Base-by-base conservation (phyloP, 2,329 filamentous ascomycete genomes). In the Alternaria alternata region DNA sequence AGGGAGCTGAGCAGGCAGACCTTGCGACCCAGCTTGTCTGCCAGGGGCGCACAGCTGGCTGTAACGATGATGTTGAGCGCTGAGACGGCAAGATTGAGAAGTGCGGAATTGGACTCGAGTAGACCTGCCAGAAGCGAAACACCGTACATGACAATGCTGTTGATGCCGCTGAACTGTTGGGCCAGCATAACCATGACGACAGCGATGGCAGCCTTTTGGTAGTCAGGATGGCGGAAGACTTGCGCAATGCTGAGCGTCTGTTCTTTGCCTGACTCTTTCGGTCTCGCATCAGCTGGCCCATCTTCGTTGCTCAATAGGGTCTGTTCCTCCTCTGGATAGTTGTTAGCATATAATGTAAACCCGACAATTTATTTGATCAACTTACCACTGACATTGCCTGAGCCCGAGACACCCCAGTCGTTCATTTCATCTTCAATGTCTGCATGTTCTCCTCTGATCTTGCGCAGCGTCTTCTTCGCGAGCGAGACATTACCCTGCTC, bases 91-190 rank as follows among this genome's bases (percentile, higher is more conserved):
- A 98, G 94, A 55, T 94, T 96, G 53, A 99, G 85, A 1, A 96
- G 81, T 0, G 91, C 90, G 0, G 94, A 94, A 63, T 89, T 93
- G 47, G 93, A 87, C 4, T 92, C 91, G 0, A 99, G 86, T 2
- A 98, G 86, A 64, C 89, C 88, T 32, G 91, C 88, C 14, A 99
- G 86, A 1, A 99, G 88, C 0, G 92, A 93, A 6, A 98, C 95
- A 2, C 94, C 96, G 79, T 99, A 99, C 94, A 99, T 97, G 80
- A 98, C 91, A 74, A 98, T 94, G 59, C 91, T 94, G 85, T 99
- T 98, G 81, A 98, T 94, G 47, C 81, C 94, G 59, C 91, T 94
- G 38, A 97, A 84, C 77, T 99, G 95, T 77, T 98, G 95, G 1
- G 92, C 90, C 59, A 94, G 85, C 94, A 98, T 97, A 73, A 96